A percentile compares a stretch with the other conserved stretches of the same genome.
Evolutionary conservation across 306 rosid species (phyloP).

Genomic region (Macrotyloma uniflorum): DNA sequence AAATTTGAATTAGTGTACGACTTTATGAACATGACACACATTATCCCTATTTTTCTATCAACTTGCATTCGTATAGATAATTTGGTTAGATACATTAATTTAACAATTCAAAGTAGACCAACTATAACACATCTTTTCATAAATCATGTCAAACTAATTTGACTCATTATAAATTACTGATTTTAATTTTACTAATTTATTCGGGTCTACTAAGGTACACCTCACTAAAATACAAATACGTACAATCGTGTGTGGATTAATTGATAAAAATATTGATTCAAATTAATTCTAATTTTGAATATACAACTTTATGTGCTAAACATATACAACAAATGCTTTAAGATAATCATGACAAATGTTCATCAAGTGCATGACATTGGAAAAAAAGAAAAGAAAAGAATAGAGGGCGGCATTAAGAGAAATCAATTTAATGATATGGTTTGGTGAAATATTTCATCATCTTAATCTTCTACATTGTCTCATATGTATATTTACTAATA

Average conservation of each 20-base stretch:
- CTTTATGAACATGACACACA: conserved; percentile 13
- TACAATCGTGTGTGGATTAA: too few relatives aligned
- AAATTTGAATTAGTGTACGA: background rate
- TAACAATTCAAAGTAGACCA: background rate
- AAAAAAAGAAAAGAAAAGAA: background rate
- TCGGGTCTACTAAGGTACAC: background rate
- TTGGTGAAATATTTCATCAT: conserved; percentile 11
- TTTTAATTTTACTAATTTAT: background rate
- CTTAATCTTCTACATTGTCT: background rate
- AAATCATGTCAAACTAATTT: conserved; percentile 1
- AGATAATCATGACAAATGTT: background rate
- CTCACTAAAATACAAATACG: background rate
- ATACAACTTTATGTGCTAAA: background rate
- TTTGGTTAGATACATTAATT: background rate
- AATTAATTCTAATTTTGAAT: too few relatives aligned
- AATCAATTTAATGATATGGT: background rate
- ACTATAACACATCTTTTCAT: background rate
- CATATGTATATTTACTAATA: too few relatives aligned
- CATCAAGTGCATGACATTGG: background rate
- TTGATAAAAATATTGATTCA: too few relatives aligned
- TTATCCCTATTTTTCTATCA: background rate
- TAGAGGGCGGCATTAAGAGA: conserved; percentile 6
- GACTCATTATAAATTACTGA: background rate
- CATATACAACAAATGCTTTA: background rate
- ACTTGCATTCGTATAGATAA: conserved; percentile 4